These are phyloP conservation scores for Tuctoria greenei DNA, from an alignment of 176 grass and related monocot genomes.

Conservation along the genomic window DNA sequence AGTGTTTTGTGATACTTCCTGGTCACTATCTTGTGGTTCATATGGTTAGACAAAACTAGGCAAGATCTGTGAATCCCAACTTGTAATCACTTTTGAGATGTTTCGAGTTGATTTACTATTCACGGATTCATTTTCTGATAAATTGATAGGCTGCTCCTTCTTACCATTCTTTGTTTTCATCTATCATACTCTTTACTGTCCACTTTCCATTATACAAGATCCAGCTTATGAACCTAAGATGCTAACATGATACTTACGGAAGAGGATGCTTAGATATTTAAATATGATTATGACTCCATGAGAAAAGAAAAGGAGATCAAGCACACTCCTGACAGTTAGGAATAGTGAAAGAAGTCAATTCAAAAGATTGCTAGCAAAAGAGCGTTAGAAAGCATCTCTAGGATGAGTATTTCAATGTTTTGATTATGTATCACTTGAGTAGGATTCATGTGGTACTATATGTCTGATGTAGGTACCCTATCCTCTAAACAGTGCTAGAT, in stretches of 20 bases:
- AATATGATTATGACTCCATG: not conserved
- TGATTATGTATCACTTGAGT: not conserved
- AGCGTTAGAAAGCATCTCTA: not conserved
- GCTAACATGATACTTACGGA: not conserved
- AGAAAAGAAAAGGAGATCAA: not conserved
- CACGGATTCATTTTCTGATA: not conserved
- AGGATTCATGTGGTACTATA: not conserved
- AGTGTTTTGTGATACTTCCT: not conserved
- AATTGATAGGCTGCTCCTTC: not conserved
- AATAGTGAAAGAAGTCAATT: not conserved
- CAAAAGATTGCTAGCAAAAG: not conserved
- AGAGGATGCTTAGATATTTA: not conserved
- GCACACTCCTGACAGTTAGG: not conserved
- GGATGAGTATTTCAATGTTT: not conserved
- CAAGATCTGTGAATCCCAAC: not conserved
- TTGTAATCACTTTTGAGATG: not conserved
- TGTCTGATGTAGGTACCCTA: not conserved
- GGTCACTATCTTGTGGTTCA: not conserved
- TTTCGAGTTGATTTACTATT: not conserved
- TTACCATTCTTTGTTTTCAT: not conserved
- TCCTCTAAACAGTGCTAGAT: not conserved
- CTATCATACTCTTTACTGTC: not conserved
- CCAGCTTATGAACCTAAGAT: not conserved
- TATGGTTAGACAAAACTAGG: not conserved
- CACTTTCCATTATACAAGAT: not conserved